phyloP scores from a whole-genome alignment of 2,329 filamentous ascomycete species.

The Botrytis aclada region DNA sequence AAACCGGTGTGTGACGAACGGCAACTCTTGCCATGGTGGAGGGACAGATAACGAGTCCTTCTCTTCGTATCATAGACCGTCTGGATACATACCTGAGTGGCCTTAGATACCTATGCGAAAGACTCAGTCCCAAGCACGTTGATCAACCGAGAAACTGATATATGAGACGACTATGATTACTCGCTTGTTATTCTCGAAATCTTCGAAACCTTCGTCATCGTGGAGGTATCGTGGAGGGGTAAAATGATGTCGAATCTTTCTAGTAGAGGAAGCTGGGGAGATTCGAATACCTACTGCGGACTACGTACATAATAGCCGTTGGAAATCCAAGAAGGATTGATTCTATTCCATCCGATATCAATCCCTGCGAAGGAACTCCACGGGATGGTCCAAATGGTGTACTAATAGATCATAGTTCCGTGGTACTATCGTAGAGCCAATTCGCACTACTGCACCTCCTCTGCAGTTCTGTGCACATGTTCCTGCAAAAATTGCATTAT shows the following conservation, averaged over 20 bases:
- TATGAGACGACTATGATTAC: neutral
- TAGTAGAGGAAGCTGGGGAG: neutral
- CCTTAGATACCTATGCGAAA: neutral
- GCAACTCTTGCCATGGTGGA: neutral
- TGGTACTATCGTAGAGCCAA: neutral
- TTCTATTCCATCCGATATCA: neutral
- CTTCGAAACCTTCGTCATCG: neutral
- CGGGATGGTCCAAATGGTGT: neutral
- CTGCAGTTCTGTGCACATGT: constrained; percentile 6
- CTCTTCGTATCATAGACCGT: neutral
- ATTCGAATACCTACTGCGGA: neutral
- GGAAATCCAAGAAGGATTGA: neutral
- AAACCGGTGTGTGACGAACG: neutral
- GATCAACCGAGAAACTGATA: neutral
- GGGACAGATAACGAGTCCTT: neutral
- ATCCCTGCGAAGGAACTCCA: neutral
- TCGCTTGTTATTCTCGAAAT: too few species aligned
- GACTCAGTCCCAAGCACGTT: neutral
- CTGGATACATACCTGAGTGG: neutral
- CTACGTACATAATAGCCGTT: neutral
- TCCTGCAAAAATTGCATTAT: constrained; percentile 13
- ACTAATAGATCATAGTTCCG: neutral
- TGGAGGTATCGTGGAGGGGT: neutral
- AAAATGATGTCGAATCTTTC: neutral
- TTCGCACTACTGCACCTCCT: neutral